Conservation (phyloP, 176 grass and related monocot species). For the Carex cristatella region DNA sequence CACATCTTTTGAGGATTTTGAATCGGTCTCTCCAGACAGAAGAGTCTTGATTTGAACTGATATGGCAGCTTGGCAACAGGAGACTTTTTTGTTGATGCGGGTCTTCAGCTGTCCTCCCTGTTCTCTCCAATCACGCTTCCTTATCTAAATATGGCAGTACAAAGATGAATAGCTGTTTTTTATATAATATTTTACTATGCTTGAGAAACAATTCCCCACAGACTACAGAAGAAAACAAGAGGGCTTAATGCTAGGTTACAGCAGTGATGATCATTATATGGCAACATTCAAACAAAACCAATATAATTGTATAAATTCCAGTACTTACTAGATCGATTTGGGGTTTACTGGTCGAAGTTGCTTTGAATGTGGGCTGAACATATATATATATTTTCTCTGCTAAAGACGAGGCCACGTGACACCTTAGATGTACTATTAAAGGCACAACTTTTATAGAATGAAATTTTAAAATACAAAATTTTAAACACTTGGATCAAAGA, state of each 20-base stretch:
- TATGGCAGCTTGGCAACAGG: slow-evolving; percentile 81
- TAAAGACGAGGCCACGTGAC: neutral
- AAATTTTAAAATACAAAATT: neutral
- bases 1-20: slow-evolving; percentile 79
- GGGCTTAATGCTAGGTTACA: neutral
- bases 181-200: neutral
- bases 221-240: neutral
- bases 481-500: neutral
- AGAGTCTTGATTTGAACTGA: slow-evolving; percentile 66
- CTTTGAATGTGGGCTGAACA: neutral
- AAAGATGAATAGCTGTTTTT: slow-evolving; percentile 16
- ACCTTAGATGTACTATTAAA: neutral
- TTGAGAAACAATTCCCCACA: slow-evolving; percentile 10
- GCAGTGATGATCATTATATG: neutral
- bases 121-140: slow-evolving; percentile 95
- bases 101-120: slow-evolving; percentile 77
- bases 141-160: slow-evolving; percentile 52
- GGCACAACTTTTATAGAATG: neutral
- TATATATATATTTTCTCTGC: neutral
- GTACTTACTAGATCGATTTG: neutral
- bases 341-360: neutral
- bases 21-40: slow-evolving; percentile 49
- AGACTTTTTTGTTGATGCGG: slow-evolving; percentile 89
- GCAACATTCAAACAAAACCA: neutral
- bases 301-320: neutral